These are phyloP conservation scores for Colletotrichum magnum DNA, from an alignment of 2,329 filamentous ascomycete genomes.

Conservation along the genomic window DNA sequence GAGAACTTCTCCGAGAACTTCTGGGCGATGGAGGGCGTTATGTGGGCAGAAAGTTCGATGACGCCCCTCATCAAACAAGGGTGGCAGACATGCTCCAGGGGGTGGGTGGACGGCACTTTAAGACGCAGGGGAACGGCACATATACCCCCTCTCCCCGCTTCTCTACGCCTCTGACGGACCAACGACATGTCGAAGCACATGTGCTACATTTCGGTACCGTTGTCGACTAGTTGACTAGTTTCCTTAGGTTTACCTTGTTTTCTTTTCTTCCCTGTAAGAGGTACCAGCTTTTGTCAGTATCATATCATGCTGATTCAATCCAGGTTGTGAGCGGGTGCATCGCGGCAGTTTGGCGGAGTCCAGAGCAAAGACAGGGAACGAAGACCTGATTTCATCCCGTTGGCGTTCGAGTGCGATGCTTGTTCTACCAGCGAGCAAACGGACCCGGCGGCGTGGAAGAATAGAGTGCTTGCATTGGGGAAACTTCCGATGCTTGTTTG, in stretches of 20 bases:
- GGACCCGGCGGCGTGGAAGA: constrained; percentile 9
- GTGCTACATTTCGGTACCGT: not conserved
- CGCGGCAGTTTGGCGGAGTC: constrained; percentile 1
- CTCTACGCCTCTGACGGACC: constrained; percentile 15
- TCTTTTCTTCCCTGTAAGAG: not conserved
- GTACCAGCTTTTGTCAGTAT: constrained; percentile 1
- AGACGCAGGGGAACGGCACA: constrained; percentile 37
- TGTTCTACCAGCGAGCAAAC: not conserved
- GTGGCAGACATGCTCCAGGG: constrained; percentile 19
- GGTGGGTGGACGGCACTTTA: constrained; percentile 35
- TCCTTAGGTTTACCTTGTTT: not conserved
- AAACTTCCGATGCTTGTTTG: constrained; percentile 2
- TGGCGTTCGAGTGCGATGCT: not conserved
- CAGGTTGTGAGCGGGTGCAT: not conserved
- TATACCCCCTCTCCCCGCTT: constrained; percentile 20
- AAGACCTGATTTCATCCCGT: not conserved
- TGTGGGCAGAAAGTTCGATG: constrained; percentile 14
- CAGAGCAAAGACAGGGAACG: not conserved
- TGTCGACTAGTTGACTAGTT: not conserved
- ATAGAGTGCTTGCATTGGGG: constrained; percentile 24
- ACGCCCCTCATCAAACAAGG: constrained; percentile 18
- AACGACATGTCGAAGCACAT: constrained; percentile 20
- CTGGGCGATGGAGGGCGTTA: not conserved
- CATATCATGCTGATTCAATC: constrained; percentile 11
- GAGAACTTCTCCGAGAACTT: not conserved